Percentiles rank a stretch among this genome's conserved stretches.
phyloP scores from a whole-genome alignment of 2,329 filamentous ascomycete species.

The Aspergillus quadrilineatus region DNA sequence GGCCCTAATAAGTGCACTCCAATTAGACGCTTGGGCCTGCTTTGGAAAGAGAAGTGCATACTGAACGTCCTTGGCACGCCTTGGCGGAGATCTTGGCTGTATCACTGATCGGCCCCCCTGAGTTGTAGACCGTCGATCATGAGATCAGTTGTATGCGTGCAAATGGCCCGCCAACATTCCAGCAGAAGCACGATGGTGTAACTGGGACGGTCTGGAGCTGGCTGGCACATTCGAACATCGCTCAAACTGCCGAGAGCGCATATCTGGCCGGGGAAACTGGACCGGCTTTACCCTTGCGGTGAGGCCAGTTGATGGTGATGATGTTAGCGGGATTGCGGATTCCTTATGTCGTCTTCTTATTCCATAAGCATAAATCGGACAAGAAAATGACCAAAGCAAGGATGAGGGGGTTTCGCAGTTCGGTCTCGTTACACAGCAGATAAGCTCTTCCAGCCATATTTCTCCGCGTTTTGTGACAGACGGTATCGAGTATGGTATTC shows the following conservation, averaged over 20 bases:
- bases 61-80: conserved; percentile 20
- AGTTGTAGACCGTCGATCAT: conserved; percentile 16
- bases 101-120: conserved; percentile 12
- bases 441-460: conserved; percentile 3
- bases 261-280: not conserved
- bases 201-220: conserved; percentile 9
- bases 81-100: conserved; percentile 25
- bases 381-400: conserved; percentile 4
- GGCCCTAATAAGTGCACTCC: not conserved
- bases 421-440: conserved; percentile 13
- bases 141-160: conserved; percentile 11
- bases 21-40: conserved; percentile 2
- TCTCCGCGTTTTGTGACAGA: conserved; percentile 13
- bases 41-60: conserved; percentile 14
- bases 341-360: not conserved
- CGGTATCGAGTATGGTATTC: conserved; percentile 14
- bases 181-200: not conserved
- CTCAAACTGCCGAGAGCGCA: not conserved
- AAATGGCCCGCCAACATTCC: conserved; percentile 2
- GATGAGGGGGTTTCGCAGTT: not conserved
- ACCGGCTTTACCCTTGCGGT: not conserved
- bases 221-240: not conserved
- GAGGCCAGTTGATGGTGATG: not conserved
- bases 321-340: not conserved
- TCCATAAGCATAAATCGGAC: conserved; percentile 1